Base-by-base conservation (phyloP, 306 rosid species). In the Psophocarpus tetragonolobus region DNA sequence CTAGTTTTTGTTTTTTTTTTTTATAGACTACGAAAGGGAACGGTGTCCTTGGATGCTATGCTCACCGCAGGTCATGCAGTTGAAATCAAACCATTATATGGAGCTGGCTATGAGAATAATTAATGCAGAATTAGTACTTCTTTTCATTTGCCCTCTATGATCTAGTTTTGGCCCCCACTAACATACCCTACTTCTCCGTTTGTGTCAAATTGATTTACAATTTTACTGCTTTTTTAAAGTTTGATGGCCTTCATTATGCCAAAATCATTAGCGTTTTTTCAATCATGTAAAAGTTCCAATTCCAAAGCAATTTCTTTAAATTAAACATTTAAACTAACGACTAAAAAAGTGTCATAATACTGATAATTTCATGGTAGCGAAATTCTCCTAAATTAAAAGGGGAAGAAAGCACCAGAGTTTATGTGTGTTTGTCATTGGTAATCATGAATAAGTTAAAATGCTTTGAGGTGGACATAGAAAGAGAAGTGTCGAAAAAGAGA, bases 31-130 rank as follows among this genome's bases (percentile, higher is more conserved):
- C 64, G n/a, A 36, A 56, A 11, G 11, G 54, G 13, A 41, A 80
- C 63, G 27, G 13, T 70, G 51, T 23, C 87, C 39, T 86, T 68
- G 79, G 87, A 86, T 86, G 23, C 87, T 70, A 86, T 86, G 23
- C 85, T 70, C 60, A 68, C 3, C 29, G 6, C 47, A 42, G 66
- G 58, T 66, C 75, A 68, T 18, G 51, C 11, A 66, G 71, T 80
- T 35, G 39, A 66, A 58, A 35, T 80, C 47, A 70, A 58, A 39
- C 12, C 14, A 60, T 60, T 74, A 47, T 57, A 38, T 48, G 78
- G 58, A 74, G 17, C 82, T 75, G 36, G 53, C 23, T 12, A 24
- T 71, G 72, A 50, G 45, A 75, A 36, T 35, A 30, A 68, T 41
- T 27, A 47, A 68, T 33, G 36, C 29, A 21, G 50, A 5, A 42